Conservation (phyloP, 345 rosid genomes). For the Cardiospermum halicacabum region DNA sequence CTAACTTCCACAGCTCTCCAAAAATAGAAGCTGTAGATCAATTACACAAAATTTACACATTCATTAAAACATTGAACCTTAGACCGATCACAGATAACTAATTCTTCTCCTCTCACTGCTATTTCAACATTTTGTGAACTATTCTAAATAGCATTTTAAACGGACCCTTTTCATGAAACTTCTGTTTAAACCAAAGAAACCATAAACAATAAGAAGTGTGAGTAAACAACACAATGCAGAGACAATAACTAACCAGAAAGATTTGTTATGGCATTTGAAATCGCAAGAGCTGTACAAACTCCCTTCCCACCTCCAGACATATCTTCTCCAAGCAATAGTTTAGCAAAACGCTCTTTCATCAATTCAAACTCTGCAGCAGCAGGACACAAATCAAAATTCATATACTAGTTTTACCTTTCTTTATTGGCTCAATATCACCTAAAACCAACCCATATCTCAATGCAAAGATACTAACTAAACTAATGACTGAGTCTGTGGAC, state of each 20-base stretch:
- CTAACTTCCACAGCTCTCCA: conserved; percentile 42
- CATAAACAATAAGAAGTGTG: neutral
- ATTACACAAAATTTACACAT: neutral
- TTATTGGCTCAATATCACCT: too few relatives aligned
- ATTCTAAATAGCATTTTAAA: neutral
- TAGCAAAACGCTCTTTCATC: conserved; percentile 47
- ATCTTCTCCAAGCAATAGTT: conserved; percentile 59
- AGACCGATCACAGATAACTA: neutral
- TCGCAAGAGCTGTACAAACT: conserved; percentile 41
- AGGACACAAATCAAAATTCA: neutral
- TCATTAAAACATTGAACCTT: neutral
- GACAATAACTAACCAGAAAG: conserved; percentile 26
- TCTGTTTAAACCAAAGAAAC: neutral
- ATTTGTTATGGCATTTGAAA: conserved; percentile 39
- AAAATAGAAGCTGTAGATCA: conserved; percentile 37
- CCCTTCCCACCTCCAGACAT: conserved; percentile 56
- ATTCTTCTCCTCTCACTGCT: neutral
- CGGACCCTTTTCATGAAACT: neutral
- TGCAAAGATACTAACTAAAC: neutral
- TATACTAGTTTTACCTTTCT: too few relatives aligned
- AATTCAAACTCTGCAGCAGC: conserved; percentile 31
- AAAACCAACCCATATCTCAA: neutral
- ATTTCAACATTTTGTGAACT: neutral
- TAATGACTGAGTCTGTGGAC: neutral
- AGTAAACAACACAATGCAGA: neutral